These are phyloP conservation scores for Zygosaccharomyces lentus DNA, from an alignment of 805 yeast species.

Conservation along the genomic window DNA sequence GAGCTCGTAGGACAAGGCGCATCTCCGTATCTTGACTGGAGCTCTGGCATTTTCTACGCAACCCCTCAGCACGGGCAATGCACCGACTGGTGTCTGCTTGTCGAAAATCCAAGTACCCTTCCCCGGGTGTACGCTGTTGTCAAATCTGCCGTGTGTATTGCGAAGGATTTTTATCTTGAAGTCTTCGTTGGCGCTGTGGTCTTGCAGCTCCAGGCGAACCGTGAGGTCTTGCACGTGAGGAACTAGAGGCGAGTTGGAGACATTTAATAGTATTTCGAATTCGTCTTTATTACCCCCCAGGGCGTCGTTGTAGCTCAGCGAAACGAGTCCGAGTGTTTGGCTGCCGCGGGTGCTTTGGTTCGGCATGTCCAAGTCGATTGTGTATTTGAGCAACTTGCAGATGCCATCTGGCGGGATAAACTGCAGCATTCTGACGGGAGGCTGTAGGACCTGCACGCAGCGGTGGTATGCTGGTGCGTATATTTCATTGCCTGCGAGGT, in stretches of 20 bases:
- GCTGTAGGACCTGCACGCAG: constrained; percentile 50
- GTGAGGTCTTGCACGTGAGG: constrained; percentile 45
- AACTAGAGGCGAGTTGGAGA: constrained; percentile 41
- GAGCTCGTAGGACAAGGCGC: constrained; percentile 48
- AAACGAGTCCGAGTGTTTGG: constrained; percentile 26
- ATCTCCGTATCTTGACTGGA: constrained; percentile 10
- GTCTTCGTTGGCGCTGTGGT: constrained; percentile 11
- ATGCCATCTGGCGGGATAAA: constrained; percentile 90
- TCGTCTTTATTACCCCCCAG: constrained; percentile 39
- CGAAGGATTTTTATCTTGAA: constrained; percentile 52
- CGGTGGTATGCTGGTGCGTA: constrained; percentile 65
- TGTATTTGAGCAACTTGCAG: constrained; percentile 58
- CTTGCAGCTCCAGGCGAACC: constrained; percentile 36
- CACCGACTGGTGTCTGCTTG: constrained; percentile 54
- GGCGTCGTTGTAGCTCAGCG: constrained; percentile 29
- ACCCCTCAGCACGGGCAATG: constrained; percentile 65
- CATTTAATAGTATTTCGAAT: constrained; percentile 35
- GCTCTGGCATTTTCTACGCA: constrained; percentile 35
- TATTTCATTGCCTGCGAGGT: constrained; percentile 43
- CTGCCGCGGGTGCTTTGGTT: constrained; percentile 1
- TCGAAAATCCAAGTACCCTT: constrained; percentile 68
- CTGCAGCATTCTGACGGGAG: constrained; percentile 34
- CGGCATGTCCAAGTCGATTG: constrained; percentile 44
- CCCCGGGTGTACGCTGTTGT: constrained; percentile 39
- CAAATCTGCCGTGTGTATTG: constrained; percentile 74